A percentile compares a stretch with the other conserved stretches of the same genome.
Evolutionary conservation across 75 land plant genomes (phyloP).

Genomic region (Picea glauca): DNA sequence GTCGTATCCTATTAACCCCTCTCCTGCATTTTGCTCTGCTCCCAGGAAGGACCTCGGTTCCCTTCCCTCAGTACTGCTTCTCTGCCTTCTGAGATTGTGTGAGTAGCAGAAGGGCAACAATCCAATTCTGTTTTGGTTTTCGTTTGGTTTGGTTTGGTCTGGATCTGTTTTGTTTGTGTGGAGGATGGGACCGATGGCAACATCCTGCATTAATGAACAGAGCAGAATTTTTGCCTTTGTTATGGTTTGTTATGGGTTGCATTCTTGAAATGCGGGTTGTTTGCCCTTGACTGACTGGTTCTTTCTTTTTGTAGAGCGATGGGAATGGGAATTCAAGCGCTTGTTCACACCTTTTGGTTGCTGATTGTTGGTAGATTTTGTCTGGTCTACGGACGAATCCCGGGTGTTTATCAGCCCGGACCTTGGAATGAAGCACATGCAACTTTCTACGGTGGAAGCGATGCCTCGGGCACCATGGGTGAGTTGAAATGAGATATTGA

Average conservation of each 20-base stretch:
- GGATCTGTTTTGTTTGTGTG: background rate
- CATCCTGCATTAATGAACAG: background rate
- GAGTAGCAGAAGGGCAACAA: too few species aligned
- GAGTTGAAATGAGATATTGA: background rate
- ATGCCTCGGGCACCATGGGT: conserved; percentile 8
- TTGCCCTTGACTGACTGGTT: background rate
- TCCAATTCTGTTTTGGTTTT: background rate
- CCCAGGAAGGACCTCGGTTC: background rate
- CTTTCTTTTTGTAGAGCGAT: background rate
- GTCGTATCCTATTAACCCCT: background rate
- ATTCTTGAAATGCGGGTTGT: background rate
- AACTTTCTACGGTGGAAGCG: conserved; percentile 5
- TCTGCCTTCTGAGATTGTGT: background rate
- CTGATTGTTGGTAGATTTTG: background rate
- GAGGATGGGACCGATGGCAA: background rate
- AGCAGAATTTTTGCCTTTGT: background rate
- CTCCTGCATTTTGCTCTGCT: background rate
- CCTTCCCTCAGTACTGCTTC: background rate
- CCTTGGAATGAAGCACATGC: conserved; percentile 8
- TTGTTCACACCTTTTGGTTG: background rate
- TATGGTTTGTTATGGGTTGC: too few species aligned
- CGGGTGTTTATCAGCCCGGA: background rate
- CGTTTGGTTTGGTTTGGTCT: background rate
- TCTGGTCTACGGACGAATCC: conserved; percentile 4
- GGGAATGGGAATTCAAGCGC: background rate